phyloP scores from a whole-genome alignment of 2,329 filamentous ascomycete species.

The Helotiales sp. region DNA sequence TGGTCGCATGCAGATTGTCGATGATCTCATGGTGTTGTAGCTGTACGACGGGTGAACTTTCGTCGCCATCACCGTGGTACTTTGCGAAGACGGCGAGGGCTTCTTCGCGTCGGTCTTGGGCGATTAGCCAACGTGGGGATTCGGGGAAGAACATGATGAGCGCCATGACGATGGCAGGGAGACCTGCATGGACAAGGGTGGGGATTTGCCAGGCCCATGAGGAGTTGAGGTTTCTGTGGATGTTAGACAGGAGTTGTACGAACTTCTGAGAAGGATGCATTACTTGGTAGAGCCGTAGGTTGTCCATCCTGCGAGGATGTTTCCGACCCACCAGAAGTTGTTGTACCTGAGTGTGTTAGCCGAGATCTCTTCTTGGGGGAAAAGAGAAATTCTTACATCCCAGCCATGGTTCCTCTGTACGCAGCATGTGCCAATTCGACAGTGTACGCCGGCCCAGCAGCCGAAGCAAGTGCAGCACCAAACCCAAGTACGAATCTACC shows the following conservation, averaged over 20 bases:
- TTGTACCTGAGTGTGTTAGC: constrained; percentile 41
- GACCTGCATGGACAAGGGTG: constrained; percentile 56
- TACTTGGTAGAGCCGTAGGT: constrained; percentile 50
- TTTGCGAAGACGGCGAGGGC: constrained; percentile 60
- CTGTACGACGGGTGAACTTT: constrained; percentile 56
- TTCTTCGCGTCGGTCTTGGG: constrained; percentile 59
- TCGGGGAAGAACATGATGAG: constrained; percentile 50
- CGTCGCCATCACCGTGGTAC: constrained; percentile 62
- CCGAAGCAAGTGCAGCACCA: constrained; percentile 63
- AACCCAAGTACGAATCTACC: constrained; percentile 60
- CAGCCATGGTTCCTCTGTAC: constrained; percentile 65
- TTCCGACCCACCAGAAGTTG: constrained; percentile 54
- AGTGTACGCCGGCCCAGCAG: constrained; percentile 66
- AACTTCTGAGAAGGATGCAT: constrained; percentile 31
- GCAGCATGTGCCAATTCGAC: constrained; percentile 67
- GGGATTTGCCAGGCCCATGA: constrained; percentile 64
- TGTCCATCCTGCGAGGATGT: constrained; percentile 59
- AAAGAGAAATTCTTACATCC: constrained; percentile 45
- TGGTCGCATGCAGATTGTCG: constrained; percentile 53
- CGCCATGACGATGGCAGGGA: constrained; percentile 52
- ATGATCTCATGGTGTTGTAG: constrained; percentile 62
- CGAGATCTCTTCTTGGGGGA: accelerated
- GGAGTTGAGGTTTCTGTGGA: constrained; percentile 46
- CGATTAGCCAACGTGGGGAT: constrained; percentile 48
- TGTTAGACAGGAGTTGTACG: constrained; percentile 23